phyloP scores from a whole-genome alignment of 257 asterid species.

The Echium plantagineum region DNA sequence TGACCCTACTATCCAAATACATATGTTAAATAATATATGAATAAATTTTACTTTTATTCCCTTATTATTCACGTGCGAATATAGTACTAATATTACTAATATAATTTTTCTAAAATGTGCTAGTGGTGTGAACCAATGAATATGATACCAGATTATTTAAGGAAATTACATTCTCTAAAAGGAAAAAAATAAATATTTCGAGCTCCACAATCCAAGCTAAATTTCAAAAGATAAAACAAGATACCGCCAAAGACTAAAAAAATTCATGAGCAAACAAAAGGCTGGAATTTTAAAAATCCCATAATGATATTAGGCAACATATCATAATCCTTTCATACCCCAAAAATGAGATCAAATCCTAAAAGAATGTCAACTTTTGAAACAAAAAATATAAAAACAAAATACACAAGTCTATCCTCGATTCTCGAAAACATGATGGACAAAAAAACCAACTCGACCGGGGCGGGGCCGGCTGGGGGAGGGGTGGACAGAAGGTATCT shows the following conservation, averaged over 20 bases:
- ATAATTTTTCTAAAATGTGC: too few relatives aligned
- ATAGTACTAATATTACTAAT: too few relatives aligned
- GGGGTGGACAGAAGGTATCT: not conserved
- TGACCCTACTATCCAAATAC: too few relatives aligned
- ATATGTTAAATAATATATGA: too few relatives aligned
- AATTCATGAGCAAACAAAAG: not conserved
- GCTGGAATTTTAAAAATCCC: not conserved
- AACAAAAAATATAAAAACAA: not conserved
- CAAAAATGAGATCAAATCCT: not conserved
- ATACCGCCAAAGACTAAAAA: not conserved
- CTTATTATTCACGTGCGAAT: too few relatives aligned
- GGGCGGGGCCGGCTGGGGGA: too few relatives aligned
- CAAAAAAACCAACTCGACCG: too few relatives aligned
- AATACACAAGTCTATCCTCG: too few relatives aligned
- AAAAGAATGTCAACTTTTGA: not conserved
- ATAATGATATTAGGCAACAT: not conserved
- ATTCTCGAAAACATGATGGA: too few relatives aligned
- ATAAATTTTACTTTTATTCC: too few relatives aligned
- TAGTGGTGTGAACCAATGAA: too few relatives aligned
- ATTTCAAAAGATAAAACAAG: not conserved
- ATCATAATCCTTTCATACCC: not conserved
- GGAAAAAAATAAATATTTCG: not conserved
- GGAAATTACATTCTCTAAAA: not conserved
- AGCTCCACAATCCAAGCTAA: not conserved
- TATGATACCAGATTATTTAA: not conserved